These are phyloP conservation scores for Grifola frondosa DNA, from an alignment of 1,284 basidiomycete genomes.

Conservation along the genomic window DNA sequence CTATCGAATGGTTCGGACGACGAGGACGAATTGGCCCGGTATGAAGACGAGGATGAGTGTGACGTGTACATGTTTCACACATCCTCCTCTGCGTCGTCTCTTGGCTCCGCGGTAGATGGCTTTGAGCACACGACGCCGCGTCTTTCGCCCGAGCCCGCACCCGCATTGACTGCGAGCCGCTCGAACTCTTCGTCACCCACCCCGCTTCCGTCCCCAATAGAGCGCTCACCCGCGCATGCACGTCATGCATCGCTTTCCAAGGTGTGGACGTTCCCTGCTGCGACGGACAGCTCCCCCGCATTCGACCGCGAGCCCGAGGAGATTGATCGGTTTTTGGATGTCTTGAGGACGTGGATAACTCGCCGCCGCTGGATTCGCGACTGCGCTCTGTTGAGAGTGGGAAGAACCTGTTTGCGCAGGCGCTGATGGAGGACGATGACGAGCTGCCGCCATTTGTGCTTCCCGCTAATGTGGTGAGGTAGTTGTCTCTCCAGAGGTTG, in stretches of 20 bases:
- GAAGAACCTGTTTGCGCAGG: constrained; percentile 56
- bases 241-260: constrained; percentile 53
- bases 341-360: constrained; percentile 58
- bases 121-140: constrained; percentile 36
- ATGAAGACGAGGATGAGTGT: constrained; percentile 71
- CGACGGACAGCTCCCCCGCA: constrained; percentile 24
- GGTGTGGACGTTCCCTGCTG: constrained; percentile 69
- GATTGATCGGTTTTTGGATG: constrained; percentile 72
- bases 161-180: constrained; percentile 23
- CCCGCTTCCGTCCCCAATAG: constrained; percentile 32
- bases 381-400: constrained; percentile 47
- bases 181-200: constrained; percentile 32
- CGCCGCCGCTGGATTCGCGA: constrained; percentile 37
- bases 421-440: constrained; percentile 43
- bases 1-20: constrained; percentile 38
- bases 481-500: constrained; percentile 43
- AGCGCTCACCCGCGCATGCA: constrained; percentile 30
- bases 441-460: constrained; percentile 50
- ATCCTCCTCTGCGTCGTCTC: constrained; percentile 43
- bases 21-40: constrained; percentile 58
- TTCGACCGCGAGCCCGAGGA: constrained; percentile 37
- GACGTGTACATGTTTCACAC: constrained; percentile 42
- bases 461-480: constrained; percentile 50
- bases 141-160: constrained; percentile 18
- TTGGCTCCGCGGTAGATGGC: constrained; percentile 54